A percentile compares a stretch with the other conserved stretches of the same genome.
Evolutionary conservation across 2,329 filamentous ascomycete genomes (phyloP).

Genomic region (Arthroderma uncinatum): DNA sequence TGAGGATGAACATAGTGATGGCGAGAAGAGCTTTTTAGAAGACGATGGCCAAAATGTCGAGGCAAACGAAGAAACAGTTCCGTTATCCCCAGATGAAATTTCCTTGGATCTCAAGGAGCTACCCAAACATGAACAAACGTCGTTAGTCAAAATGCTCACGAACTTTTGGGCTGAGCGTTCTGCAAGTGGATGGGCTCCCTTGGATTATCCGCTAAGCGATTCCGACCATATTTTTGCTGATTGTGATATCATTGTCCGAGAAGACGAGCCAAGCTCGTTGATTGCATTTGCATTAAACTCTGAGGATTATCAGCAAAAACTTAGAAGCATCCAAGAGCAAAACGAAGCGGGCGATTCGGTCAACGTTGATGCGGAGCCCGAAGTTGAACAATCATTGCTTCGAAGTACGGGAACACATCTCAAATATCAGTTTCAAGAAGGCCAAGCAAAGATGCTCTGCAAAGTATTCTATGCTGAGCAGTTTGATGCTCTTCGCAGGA

Average conservation of each 20-base stretch:
- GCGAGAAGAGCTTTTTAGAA: conserved; percentile 57
- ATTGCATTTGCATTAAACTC: conserved; percentile 88
- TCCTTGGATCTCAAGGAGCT: conserved; percentile 58
- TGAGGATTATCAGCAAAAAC: conserved; percentile 72
- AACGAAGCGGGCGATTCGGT: conserved; percentile 25
- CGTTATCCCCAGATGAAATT: conserved; percentile 43
- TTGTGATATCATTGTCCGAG: conserved; percentile 90
- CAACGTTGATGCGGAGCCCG: conserved; percentile 34
- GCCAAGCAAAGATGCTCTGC: conserved; percentile 88
- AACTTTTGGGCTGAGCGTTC: conserved; percentile 98
- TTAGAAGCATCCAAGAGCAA: conserved; percentile 38
- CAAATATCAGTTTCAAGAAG: conserved; percentile 90
- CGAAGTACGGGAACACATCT: conserved; percentile 82
- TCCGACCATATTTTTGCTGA: conserved; percentile 95
- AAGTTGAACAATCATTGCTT: conserved; percentile 74
- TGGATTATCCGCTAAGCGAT: conserved; percentile 81
- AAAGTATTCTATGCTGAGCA: conserved; percentile 99
- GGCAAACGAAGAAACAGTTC: conserved; percentile 38
- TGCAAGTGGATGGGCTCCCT: conserved; percentile 79
- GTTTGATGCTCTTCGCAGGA: conserved; percentile 85
- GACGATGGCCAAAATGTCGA: conserved; percentile 33
- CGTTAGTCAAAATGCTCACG: conserved; percentile 85
- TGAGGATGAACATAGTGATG: conserved; percentile 58
- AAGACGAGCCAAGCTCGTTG: conserved; percentile 93
- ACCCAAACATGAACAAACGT: conserved; percentile 85